These are phyloP conservation scores for Tremella fuciformis DNA, from an alignment of 768 basidiomycete species.

Conservation along the genomic window DNA sequence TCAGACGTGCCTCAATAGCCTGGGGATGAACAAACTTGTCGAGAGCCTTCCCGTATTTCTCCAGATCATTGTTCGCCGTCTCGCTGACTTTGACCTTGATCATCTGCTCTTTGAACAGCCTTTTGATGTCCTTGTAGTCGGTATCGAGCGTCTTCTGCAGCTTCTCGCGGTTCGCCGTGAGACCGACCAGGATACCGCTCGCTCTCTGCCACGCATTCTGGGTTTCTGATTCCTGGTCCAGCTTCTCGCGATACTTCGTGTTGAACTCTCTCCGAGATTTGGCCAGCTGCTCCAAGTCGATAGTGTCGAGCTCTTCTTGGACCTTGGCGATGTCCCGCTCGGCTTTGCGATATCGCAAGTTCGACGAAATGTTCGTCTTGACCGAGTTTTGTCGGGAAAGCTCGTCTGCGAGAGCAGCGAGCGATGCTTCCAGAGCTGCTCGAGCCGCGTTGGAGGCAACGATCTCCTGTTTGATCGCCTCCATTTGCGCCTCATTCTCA, in stretches of 20 bases:
- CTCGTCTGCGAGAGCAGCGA: slow-evolving; percentile 69
- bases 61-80: slow-evolving; percentile 93
- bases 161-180: slow-evolving; percentile 64
- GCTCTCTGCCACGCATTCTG: slow-evolving; percentile 65
- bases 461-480: slow-evolving; percentile 57
- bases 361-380: slow-evolving; percentile 60
- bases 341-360: slow-evolving; percentile 71
- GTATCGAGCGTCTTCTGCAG: slow-evolving; percentile 65
- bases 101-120: slow-evolving; percentile 82
- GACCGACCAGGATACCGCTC: slow-evolving; percentile 75
- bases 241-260: slow-evolving; percentile 66
- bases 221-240: slow-evolving; percentile 31
- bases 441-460: slow-evolving; percentile 54
- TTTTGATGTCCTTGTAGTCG: slow-evolving; percentile 83
- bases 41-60: slow-evolving; percentile 95
- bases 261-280: slow-evolving; percentile 81
- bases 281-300: slow-evolving; percentile 81
- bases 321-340: slow-evolving; percentile 65
- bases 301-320: slow-evolving; percentile 67
- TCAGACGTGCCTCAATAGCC: slow-evolving; percentile 22
- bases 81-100: slow-evolving; percentile 97
- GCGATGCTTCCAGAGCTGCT: slow-evolving; percentile 43
- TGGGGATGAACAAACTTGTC: slow-evolving; percentile 68
- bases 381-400: slow-evolving; percentile 53
- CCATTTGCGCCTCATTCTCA: slow-evolving; percentile 61